Evolutionary conservation across 2,329 filamentous ascomycete species (phyloP), one percentile per base, ranked within the genome.

Genomic region (Davidsoniella virescens): DNA sequence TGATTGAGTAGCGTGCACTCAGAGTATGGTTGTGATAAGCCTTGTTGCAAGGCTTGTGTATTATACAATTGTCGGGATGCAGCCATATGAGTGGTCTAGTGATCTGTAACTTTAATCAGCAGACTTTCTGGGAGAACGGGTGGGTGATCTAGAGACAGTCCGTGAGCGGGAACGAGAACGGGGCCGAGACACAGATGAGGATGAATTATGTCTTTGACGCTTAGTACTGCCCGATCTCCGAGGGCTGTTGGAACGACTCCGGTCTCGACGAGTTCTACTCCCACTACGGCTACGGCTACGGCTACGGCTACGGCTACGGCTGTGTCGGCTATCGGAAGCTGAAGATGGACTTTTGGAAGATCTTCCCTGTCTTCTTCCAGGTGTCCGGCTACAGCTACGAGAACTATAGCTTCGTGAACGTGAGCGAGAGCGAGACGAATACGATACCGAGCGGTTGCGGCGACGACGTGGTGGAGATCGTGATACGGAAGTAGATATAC

Each of bases 71-170:
- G 12, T 39, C 20, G 37, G 17, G 10, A 16, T 18, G 37, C 29
- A 47, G 12, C 18, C 14, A 23, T 23, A 25, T 14, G 6, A 39
- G 33, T 17, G 33, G 36, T 44, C 50, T 36, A 45, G 29, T 51
- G 37, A 26, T 58, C 29, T 69, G 71, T 63, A 64, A 29, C 17
- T 47, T 29, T 44, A 52, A 76, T 79, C 75, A 78, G 70, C 72
- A 62, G 68, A 70, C 64, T 66, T 73, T 63, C 68, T 63, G 66
- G 65, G 69, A 60, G 62, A 33, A 33, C 29, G 29, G 12, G 29
- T 10, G 29, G 29, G 29, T 33, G 29, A 33, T 33, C 29, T 9
- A 12, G 29, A 33, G 29, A 8, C 62, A 18, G 44, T 29, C 14
- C 39, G 52, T 37, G 54, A 51, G 4, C 49, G 47, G 29, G 52